phyloP scores from a whole-genome alignment of 352 stramenopile species.

The Pythium aristosporum region DNA sequence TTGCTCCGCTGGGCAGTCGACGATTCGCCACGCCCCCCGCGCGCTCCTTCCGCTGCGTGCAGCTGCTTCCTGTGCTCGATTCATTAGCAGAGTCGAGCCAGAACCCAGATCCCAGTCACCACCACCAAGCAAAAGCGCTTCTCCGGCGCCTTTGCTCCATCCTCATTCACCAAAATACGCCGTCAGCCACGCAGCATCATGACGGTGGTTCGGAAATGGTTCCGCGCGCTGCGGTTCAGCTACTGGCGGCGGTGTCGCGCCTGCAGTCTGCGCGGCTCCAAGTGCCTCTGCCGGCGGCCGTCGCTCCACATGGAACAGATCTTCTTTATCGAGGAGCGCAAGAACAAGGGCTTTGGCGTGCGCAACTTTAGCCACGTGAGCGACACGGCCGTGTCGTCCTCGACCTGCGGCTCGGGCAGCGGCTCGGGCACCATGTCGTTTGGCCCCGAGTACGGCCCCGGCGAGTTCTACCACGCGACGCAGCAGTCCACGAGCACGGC shows the following conservation, averaged over 20 bases:
- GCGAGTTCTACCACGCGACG: conserved; percentile 26
- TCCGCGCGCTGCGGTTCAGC: conserved; percentile 62
- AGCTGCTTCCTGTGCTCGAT: too few species aligned
- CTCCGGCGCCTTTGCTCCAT: too few species aligned
- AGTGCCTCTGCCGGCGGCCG: conserved; percentile 68
- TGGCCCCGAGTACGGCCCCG: conserved; percentile 33
- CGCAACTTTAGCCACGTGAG: conserved; percentile 82
- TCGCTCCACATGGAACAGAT: conserved; percentile 78
- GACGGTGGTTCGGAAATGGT: conserved; percentile 53
- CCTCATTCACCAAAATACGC: too few species aligned
- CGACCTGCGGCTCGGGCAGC: conserved; percentile 1
- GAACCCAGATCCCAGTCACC: too few species aligned
- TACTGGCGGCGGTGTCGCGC: conserved; percentile 69
- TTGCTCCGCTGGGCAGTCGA: too few species aligned
- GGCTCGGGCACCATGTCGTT: conserved; percentile 28
- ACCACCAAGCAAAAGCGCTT: too few species aligned
- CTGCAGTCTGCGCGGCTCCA: conserved; percentile 58
- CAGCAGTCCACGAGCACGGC: conserved; percentile 29
- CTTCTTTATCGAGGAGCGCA: conserved; percentile 79
- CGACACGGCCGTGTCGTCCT: conserved; percentile 54
- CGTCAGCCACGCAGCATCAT: conserved; percentile 23
- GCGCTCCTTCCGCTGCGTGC: too few species aligned
- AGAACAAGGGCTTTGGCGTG: conserved; percentile 61
- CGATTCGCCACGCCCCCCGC: too few species aligned
- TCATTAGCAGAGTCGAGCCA: too few species aligned